Evolutionary conservation across 1,139 yeast genomes (phyloP).

Genomic region (Saccharomycopsis hybrid): DNA sequence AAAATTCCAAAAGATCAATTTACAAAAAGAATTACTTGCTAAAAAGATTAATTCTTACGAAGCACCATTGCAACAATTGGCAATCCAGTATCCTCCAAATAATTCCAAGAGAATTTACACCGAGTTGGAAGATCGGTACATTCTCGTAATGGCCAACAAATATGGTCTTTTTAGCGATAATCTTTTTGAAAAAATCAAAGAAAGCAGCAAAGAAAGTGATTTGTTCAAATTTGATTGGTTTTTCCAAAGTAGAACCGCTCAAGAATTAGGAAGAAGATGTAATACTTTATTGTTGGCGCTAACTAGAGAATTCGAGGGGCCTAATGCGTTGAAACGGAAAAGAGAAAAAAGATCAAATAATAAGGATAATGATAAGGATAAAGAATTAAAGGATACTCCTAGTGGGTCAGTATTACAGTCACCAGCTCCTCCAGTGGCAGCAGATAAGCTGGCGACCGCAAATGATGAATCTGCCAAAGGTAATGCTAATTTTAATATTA

Average conservation of each 20-base stretch:
- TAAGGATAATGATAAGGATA: background rate
- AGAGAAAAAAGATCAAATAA: conserved; percentile 21
- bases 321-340: conserved; percentile 41
- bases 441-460: too few relatives aligned
- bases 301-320: conserved; percentile 73
- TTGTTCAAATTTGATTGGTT: conserved; percentile 88
- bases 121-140: conserved; percentile 78
- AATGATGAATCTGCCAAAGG: too few relatives aligned
- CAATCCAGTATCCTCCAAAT: conserved; percentile 83
- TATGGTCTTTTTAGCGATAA: conserved; percentile 70
- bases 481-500: too few relatives aligned
- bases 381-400: background rate
- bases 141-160: conserved; percentile 65
- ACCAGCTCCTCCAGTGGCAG: too few relatives aligned
- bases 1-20: conserved; percentile 54
- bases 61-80: conserved; percentile 72
- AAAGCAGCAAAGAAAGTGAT: conserved; percentile 66
- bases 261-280: conserved; percentile 77
- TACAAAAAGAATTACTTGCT: conserved; percentile 61
- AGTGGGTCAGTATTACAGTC: too few relatives aligned
- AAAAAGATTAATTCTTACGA: conserved; percentile 55
- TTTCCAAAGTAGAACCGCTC: conserved; percentile 75
- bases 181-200: conserved; percentile 69
- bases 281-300: conserved; percentile 73
- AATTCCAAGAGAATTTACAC: conserved; percentile 83